phyloP scores from a whole-genome alignment of 176 grass and related monocot genomes.

The Dendrocalamus sinicus region DNA sequence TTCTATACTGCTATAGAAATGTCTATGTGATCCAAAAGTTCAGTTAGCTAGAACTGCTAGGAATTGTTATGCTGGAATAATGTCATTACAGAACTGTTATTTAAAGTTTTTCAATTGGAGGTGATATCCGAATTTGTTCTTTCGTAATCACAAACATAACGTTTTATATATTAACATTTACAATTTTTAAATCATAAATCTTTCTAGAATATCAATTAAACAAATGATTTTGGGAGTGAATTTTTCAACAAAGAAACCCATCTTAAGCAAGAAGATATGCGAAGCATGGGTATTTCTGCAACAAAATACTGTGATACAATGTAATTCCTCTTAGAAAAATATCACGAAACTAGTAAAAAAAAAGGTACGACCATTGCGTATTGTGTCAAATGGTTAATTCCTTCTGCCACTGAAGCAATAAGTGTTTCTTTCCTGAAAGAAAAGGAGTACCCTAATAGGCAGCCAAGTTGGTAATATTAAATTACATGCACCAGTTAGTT shows the following conservation, averaged over 20 bases:
- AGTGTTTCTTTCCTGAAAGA: background rate
- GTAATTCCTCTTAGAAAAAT: conserved; percentile 11
- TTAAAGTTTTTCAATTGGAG: conserved; percentile 12
- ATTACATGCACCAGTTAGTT: too few relatives aligned
- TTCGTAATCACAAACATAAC: background rate
- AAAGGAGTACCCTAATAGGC: background rate
- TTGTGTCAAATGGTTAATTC: background rate
- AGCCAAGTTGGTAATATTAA: too few relatives aligned
- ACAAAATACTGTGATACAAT: background rate
- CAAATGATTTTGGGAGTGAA: background rate
- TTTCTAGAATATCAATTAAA: background rate
- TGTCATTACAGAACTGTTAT: background rate
- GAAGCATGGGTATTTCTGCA: background rate
- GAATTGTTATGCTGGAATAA: background rate
- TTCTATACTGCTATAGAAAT: background rate
- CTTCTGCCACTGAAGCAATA: background rate
- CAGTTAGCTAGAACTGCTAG: background rate
- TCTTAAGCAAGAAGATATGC: background rate
- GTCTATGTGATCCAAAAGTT: background rate
- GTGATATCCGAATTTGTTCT: background rate
- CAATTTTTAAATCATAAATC: background rate
- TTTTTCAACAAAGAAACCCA: background rate
- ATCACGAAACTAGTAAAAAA: background rate
- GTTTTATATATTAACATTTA: background rate
- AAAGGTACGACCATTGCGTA: background rate